A percentile compares a stretch with the other conserved stretches of the same genome.
These are phyloP conservation scores for Pisolithus albus DNA, from an alignment of 768 basidiomycete species.

Conservation along the genomic window DNA sequence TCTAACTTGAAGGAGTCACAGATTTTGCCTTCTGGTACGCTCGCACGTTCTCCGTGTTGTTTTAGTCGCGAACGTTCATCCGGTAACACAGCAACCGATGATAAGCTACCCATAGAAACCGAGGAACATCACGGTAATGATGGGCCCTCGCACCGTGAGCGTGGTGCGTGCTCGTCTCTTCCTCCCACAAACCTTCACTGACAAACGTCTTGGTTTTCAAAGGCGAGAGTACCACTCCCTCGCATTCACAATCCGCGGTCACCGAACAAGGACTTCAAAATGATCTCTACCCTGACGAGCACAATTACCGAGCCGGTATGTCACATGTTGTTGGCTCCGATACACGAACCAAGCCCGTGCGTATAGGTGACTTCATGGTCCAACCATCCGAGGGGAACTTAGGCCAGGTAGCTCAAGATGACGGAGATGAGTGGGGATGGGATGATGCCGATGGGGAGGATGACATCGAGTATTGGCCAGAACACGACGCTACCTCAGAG, in stretches of 20 bases:
- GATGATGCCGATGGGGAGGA: slow-evolving; percentile 44
- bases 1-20: neutral
- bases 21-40: neutral
- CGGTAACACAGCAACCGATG: neutral
- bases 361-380: neutral
- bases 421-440: slow-evolving; percentile 27
- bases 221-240: slow-evolving; percentile 9
- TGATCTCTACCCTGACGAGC: slow-evolving; percentile 9
- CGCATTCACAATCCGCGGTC: neutral
- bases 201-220: slow-evolving; percentile 4
- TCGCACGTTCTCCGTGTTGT: neutral
- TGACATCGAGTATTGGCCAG: slow-evolving; percentile 37
- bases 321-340: neutral
- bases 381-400: slow-evolving; percentile 13
- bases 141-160: slow-evolving; percentile 4
- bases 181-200: neutral
- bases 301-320: slow-evolving; percentile 28
- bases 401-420: slow-evolving; percentile 11
- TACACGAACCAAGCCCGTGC: neutral
- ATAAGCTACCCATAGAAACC: neutral
- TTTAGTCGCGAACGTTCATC: neutral
- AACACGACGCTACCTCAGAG: slow-evolving; percentile 42
- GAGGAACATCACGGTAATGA: neutral
- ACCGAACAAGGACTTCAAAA: slow-evolving; percentile 6
- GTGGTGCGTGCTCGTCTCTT: neutral